Evolutionary conservation across 352 stramenopile genomes (phyloP).

Genomic region (Albugo candida): DNA sequence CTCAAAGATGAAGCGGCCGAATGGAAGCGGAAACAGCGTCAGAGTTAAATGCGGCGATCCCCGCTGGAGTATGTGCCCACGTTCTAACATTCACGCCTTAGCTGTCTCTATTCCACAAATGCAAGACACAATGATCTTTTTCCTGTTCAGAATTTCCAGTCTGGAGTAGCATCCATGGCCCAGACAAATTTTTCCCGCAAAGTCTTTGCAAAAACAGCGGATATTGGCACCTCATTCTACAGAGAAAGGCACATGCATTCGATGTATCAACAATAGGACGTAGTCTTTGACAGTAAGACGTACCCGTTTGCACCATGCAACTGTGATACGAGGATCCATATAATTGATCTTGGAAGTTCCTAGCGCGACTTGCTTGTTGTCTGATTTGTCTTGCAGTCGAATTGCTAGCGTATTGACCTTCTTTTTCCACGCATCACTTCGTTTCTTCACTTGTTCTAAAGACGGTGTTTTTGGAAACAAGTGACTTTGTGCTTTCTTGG

Average conservation of each 20-base stretch:
- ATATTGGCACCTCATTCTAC: slow-evolving; percentile 93
- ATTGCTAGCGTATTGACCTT: slow-evolving; percentile 85
- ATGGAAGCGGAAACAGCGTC: not conserved
- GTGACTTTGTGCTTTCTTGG: slow-evolving; percentile 88
- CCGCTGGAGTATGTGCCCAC: too few relatives aligned
- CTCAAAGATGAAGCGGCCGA: not conserved
- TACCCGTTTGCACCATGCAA: slow-evolving; percentile 98
- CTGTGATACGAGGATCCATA: slow-evolving; percentile 99
- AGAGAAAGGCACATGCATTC: not conserved
- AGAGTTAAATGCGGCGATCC: too few relatives aligned
- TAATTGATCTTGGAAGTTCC: slow-evolving; percentile 99
- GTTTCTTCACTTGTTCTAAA: slow-evolving; percentile 86
- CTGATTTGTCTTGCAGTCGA: slow-evolving; percentile 94
- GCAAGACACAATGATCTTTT: too few relatives aligned
- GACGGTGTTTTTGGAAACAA: slow-evolving; percentile 85
- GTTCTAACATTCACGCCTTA: too few relatives aligned
- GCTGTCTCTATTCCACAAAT: too few relatives aligned
- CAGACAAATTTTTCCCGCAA: slow-evolving; percentile 99
- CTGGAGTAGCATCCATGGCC: slow-evolving; percentile 94
- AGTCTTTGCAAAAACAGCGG: slow-evolving; percentile 96
- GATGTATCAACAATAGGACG: slow-evolving; percentile 1
- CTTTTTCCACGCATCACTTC: slow-evolving; percentile 87
- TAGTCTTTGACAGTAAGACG: slow-evolving; percentile 79
- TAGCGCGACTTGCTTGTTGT: slow-evolving; percentile 98
- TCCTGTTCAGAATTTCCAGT: slow-evolving; percentile 84